Conservation (phyloP, 176 grass and related monocot genomes). For the Oropetium thomaeum region DNA sequence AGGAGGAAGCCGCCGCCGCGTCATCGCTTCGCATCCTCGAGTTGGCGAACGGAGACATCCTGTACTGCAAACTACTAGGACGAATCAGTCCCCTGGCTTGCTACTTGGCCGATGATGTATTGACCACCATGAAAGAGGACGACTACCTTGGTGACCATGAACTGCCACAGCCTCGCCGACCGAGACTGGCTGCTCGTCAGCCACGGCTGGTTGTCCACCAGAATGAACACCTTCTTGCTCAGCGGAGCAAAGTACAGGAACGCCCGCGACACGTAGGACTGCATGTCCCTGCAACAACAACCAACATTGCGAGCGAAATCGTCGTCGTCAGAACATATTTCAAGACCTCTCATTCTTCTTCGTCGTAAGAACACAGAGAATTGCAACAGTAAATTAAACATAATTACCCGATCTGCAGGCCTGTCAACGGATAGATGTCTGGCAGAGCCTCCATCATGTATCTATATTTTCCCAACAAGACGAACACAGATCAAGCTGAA, state of each 20-base stretch:
- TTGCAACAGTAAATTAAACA: too few species aligned
- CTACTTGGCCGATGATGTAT: too few species aligned
- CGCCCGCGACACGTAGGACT: constrained; percentile 72
- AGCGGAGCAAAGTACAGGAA: constrained; percentile 74
- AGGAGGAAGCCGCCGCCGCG: too few species aligned
- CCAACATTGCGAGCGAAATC: too few species aligned
- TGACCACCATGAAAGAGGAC: neutral
- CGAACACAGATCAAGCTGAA: neutral
- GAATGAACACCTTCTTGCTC: constrained; percentile 78
- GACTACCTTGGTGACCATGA: constrained; percentile 85
- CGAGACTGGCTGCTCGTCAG: constrained; percentile 55
- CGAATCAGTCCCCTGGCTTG: neutral
- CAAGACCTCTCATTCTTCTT: too few species aligned
- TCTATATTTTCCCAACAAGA: neutral
- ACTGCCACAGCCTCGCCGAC: constrained; percentile 79
- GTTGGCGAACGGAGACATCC: constrained; percentile 88
- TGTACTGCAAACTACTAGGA: constrained; percentile 56
- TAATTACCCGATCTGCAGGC: constrained; percentile 63
- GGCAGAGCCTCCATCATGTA: constrained; percentile 40
- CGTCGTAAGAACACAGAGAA: too few species aligned
- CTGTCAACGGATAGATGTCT: constrained; percentile 68
- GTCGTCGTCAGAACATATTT: too few species aligned
- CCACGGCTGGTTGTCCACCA: constrained; percentile 96
- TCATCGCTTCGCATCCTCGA: constrained; percentile 22
- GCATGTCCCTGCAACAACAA: constrained; percentile 76